These are phyloP conservation scores for Anaeromyces robustus DNA, from an alignment of 192 early-diverging fungal genomes.

Conservation along the genomic window DNA sequence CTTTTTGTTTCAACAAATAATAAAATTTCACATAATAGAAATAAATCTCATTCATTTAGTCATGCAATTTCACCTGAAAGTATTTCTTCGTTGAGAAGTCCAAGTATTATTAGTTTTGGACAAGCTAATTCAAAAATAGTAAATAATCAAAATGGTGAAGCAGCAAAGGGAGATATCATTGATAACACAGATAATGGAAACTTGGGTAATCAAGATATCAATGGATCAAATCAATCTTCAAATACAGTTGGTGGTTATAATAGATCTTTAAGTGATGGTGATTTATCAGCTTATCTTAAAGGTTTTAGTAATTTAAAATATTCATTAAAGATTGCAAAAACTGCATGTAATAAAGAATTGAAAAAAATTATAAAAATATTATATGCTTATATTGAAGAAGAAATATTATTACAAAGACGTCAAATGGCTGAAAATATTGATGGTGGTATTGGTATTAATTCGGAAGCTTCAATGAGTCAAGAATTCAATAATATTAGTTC, in stretches of 20 bases:
- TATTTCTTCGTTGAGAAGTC: neutral
- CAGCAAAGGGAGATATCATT: neutral
- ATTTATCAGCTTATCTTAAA: neutral
- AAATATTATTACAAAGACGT: neutral
- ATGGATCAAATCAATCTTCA: neutral
- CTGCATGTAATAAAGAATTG: neutral
- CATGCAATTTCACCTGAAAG: neutral
- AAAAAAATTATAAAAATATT: neutral
- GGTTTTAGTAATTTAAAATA: neutral
- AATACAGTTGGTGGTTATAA: neutral
- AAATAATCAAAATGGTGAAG: neutral
- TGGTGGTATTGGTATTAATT: neutral
- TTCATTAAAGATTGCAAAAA: neutral
- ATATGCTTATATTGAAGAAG: neutral
- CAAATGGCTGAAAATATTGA: neutral
- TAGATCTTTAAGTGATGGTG: neutral
- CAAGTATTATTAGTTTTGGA: neutral
- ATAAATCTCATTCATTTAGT: neutral
- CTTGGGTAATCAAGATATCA: neutral
- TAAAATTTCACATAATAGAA: neutral
- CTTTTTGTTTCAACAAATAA: neutral
- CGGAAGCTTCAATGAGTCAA: neutral
- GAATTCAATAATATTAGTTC: neutral
- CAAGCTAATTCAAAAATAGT: neutral
- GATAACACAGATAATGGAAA: neutral